Base-by-base conservation (phyloP, 345 rosid species). In the Pistacia vera region DNA sequence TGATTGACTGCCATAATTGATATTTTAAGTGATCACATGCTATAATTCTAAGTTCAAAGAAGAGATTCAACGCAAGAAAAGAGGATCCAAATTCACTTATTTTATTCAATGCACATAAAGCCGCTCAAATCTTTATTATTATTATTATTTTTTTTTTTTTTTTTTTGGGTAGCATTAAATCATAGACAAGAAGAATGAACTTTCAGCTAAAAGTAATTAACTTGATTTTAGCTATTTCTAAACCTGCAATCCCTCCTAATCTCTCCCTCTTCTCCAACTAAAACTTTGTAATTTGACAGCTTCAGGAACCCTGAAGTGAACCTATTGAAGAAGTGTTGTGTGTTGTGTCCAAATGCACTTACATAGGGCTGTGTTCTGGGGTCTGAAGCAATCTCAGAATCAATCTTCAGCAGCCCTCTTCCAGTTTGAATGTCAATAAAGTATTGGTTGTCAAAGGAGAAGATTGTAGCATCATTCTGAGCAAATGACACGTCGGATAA, bases 291-390 rank as follows among this genome's bases (percentile, higher is more conserved):
- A 5, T 46, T 61, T 11, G 75, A 72, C 28, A 61, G 49, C 58
- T 61, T 72, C 30, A 60, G 41, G 49, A 72, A 60, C 58, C 56
- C 44, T 25, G 57, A 60, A 13, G 75, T 59, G 30, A 59, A 72
- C 57, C 44, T 72, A 22, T 44, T 11, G 25, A 72, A 60, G 30
- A 60, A 72, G 8, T 28, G 11, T 17, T 61, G 75, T 16, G 38
- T 2, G 46, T 48, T 62, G 67, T 61, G 44, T 61, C 67, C 75
- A 46, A 44, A 48, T 28, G 25, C 49, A 4, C 0, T 5, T 6
- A 72, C 75, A 46, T 60, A 48, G 5, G 20, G 48, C 13, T 10
- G 75, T 72, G 75, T 61, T 61, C 75, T 72, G 28, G 75, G 67
- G 30, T 72, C 67, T 48, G 8, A 17, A 2, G 67, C 67, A 25